Base-by-base conservation (phyloP, 2,329 filamentous ascomycete genomes). In the Scytalidium lignicola region DNA sequence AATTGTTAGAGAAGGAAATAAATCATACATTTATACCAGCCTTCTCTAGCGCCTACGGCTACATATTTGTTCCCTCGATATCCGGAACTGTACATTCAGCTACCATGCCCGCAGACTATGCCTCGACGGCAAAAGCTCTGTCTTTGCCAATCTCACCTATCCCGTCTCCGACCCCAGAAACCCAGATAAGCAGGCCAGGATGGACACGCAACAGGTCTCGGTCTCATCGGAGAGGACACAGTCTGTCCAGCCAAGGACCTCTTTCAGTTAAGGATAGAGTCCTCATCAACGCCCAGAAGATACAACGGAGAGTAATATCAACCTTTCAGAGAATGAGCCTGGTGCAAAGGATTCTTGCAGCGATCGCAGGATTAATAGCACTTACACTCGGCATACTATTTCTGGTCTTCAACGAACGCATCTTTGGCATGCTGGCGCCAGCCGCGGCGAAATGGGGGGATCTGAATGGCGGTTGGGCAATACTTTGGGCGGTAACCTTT, bases 361-460 rank as follows among this genome's bases (percentile, higher is more conserved):
- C 77, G 12, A 51, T 75, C 2, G 79, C 70, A 20, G 44, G 86
- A 15, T 62, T 75, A 0, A 55, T 57, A 17, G 51, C 74, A n/a
- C 67, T 77, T 49, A 72, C 80, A 8, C 62, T 88, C 12, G 70
- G 75, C 22, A 71, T 95, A 47, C 70, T 90, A 3, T 85, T 88
- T 65, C 71, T 95, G 49, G 67, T 92, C 53, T 93, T 88, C 74
- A 89, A 85, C 55, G 85, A 92, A 66, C 71, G 76, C 56, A 85
- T 97, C 64, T 95, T 96, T 71, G 75, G 79, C 28, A 82, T 78
- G 67, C 74, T 97, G 48, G 79, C 76, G 12, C 89, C 90, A 6
- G 68, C 83, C 12, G 89, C 91, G 19, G 76, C 83, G 65, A 78
- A 79, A 55, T 96, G 90, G 90, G 82, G 89, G 61, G 76, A 81